These are phyloP conservation scores for Periconia macrospinosa DNA, from an alignment of 2,329 filamentous ascomycete genomes.

Conservation along the genomic window DNA sequence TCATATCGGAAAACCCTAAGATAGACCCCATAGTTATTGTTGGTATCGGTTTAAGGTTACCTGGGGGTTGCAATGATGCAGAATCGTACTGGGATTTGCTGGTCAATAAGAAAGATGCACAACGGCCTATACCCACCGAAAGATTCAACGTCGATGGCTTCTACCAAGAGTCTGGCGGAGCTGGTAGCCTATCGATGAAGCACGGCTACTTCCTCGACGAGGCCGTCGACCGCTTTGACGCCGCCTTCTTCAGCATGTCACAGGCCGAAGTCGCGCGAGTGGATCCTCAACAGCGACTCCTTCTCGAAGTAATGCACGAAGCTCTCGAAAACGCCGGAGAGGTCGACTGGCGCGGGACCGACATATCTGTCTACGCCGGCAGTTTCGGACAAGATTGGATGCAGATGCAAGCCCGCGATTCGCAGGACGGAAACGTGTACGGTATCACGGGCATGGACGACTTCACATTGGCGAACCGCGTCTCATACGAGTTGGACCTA, in stretches of 20 bases:
- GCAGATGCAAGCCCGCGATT: constrained; percentile 5
- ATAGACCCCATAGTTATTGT: no score
- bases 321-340: constrained; percentile 40
- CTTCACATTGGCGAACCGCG: constrained; percentile 24
- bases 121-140: constrained; percentile 15
- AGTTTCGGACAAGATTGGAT: constrained; percentile 25
- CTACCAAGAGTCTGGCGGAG: constrained; percentile 19
- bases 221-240: constrained; percentile 11
- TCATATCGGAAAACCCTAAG: no score
- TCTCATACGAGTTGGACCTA: constrained; percentile 28
- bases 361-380: constrained; percentile 37
- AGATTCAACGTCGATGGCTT: constrained; percentile 11
- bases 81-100: constrained; percentile 43
- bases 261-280: constrained; percentile 7
- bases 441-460: constrained; percentile 13
- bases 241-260: constrained; percentile 15
- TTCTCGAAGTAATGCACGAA: constrained; percentile 33
- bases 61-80: no score
- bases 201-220: constrained; percentile 24
- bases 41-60: no score
- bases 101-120: constrained; percentile 3
- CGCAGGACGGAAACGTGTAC: constrained; percentile 5
- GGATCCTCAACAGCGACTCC: constrained; percentile 28
- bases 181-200: constrained; percentile 7
- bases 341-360: constrained; percentile 24